phyloP scores from a whole-genome alignment of 768 basidiomycete genomes.

The Lentinula lateritia region DNA sequence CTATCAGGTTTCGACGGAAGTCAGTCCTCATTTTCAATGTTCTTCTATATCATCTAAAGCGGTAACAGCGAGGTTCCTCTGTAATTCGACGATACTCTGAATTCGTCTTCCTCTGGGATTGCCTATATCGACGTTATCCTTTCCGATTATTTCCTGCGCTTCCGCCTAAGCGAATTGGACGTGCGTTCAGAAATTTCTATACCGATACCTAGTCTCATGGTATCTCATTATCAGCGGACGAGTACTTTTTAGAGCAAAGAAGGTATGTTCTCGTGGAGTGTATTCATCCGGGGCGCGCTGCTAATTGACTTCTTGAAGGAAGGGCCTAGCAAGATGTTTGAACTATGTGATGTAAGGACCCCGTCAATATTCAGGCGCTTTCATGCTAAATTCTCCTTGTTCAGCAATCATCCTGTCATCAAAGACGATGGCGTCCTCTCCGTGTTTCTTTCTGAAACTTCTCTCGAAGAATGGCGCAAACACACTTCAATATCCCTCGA shows the following conservation, averaged over 20 bases:
- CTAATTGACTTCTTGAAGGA: slow-evolving; percentile 34
- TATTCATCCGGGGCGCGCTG: neutral
- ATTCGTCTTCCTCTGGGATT: slow-evolving; percentile 88
- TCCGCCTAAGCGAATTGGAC: slow-evolving; percentile 90
- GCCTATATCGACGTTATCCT: slow-evolving; percentile 80
- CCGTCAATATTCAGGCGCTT: slow-evolving; percentile 1
- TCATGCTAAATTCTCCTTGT: neutral
- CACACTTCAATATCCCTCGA: slow-evolving; percentile 70
- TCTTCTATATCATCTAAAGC: slow-evolving; percentile 4
- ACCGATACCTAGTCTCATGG: slow-evolving; percentile 8
- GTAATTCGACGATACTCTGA: slow-evolving; percentile 90
- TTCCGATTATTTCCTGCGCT: slow-evolving; percentile 84
- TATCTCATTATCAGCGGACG: slow-evolving; percentile 55
- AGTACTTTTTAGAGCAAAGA: slow-evolving; percentile 87
- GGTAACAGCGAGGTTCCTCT: slow-evolving; percentile 50
- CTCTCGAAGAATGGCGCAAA: slow-evolving; percentile 88
- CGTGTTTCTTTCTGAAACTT: slow-evolving; percentile 76
- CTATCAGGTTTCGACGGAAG: slow-evolving; percentile 77
- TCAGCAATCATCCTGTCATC: slow-evolving; percentile 86
- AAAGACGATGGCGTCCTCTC: slow-evolving; percentile 81
- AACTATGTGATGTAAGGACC: slow-evolving; percentile 67
- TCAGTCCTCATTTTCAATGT: slow-evolving; percentile 30
- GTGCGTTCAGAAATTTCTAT: slow-evolving; percentile 38
- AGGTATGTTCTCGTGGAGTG: slow-evolving; percentile 37
- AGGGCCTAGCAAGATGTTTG: slow-evolving; percentile 75